phyloP scores from a whole-genome alignment of 2,329 filamentous ascomycete species.

The Polytolypa hystricis region DNA sequence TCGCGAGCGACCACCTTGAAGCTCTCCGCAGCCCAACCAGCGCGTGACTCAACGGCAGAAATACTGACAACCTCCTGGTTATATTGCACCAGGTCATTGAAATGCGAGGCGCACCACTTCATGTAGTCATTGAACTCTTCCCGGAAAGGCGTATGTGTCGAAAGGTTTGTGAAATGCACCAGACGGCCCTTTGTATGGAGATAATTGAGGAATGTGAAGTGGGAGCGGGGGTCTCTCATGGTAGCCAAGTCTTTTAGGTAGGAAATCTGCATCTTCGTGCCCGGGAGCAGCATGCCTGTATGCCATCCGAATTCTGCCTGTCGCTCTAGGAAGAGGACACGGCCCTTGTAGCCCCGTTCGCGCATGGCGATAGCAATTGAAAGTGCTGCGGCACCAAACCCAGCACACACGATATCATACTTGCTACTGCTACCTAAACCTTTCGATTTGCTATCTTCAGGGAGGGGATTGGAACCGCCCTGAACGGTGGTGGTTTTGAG shows the following conservation, averaged over 20 bases:
- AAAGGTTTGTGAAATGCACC: constrained; percentile 80
- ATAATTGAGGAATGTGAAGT: constrained; percentile 95
- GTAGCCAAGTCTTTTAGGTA: constrained; percentile 95
- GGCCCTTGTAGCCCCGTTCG: constrained; percentile 59
- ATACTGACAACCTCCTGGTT: constrained; percentile 66
- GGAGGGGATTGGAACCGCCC: neutral
- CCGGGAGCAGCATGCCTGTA: constrained; percentile 85
- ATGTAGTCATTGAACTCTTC: constrained; percentile 94
- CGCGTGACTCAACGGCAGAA: constrained; percentile 44
- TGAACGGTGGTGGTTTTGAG: constrained; percentile 2
- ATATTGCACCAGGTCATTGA: constrained; percentile 63
- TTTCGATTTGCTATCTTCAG: neutral
- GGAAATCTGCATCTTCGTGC: constrained; percentile 93
- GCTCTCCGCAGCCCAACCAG: constrained; percentile 40
- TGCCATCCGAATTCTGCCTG: constrained; percentile 83
- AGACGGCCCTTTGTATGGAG: constrained; percentile 71
- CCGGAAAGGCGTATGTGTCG: constrained; percentile 76
- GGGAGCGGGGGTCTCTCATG: constrained; percentile 66
- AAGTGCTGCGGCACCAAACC: constrained; percentile 84
- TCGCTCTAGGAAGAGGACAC: constrained; percentile 78
- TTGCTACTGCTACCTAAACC: neutral
- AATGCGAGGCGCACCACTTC: constrained; percentile 77
- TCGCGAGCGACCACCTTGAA: constrained; percentile 61
- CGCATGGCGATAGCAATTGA: constrained; percentile 82
- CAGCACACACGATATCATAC: constrained; percentile 76